A percentile compares a stretch with the other conserved stretches of the same genome.
These are phyloP conservation scores for Sarocladium brachiariae DNA, from an alignment of 2,329 filamentous ascomycete genomes.

Conservation along the genomic window DNA sequence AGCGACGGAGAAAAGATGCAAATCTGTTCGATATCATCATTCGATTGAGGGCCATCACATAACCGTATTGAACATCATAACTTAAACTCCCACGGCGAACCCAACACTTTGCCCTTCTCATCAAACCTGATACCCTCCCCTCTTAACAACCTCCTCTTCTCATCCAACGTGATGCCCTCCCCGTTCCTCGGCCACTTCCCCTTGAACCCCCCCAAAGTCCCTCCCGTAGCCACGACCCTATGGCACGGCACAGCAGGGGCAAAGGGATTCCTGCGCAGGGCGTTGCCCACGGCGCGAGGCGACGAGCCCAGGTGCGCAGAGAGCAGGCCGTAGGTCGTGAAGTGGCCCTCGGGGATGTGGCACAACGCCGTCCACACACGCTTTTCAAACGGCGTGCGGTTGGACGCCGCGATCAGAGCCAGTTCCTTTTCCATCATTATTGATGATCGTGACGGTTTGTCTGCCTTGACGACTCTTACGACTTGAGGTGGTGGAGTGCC, in stretches of 20 bases:
- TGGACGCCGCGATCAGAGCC: constrained; percentile 35
- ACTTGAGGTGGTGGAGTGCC: constrained; percentile 7
- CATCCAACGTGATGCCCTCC: constrained; percentile 54
- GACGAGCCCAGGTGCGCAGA: constrained; percentile 62
- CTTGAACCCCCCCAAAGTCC: constrained; percentile 65
- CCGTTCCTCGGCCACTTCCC: constrained; percentile 57
- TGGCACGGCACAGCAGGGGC: constrained; percentile 78
- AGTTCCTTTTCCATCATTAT: constrained; percentile 33
- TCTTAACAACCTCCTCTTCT: constrained; percentile 55
- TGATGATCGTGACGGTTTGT: constrained; percentile 7
- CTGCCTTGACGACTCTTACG: constrained; percentile 4
- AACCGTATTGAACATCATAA: no score
- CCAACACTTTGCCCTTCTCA: constrained; percentile 50
- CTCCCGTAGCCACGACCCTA: constrained; percentile 67
- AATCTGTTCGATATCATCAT: no score
- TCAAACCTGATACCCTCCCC: constrained; percentile 61
- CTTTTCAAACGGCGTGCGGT: constrained; percentile 50
- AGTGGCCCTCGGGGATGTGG: constrained; percentile 67
- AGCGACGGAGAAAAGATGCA: no score
- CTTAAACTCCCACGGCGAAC: constrained; percentile 39
- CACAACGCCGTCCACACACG: constrained; percentile 65
- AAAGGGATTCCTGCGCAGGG: constrained; percentile 72
- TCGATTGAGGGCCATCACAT: background rate
- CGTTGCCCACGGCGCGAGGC: constrained; percentile 71
- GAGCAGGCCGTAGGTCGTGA: constrained; percentile 72